Conservation (phyloP, 768 basidiomycete species). For the Tulasnella sp. region DNA sequence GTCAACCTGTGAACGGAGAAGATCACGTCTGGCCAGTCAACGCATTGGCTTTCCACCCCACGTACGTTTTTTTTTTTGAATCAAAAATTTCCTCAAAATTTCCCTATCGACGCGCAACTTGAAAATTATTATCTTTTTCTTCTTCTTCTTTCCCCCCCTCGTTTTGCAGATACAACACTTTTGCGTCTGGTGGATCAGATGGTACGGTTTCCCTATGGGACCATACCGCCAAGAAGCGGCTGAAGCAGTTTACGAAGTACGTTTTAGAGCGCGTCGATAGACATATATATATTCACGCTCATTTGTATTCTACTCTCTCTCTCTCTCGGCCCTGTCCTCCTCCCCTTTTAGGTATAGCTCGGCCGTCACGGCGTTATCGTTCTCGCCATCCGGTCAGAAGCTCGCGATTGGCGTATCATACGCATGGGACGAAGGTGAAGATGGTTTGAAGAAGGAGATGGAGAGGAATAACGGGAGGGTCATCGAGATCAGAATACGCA, state of each 20-base stretch:
- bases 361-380: slow-evolving; percentile 65
- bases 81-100: too few species aligned
- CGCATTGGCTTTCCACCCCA: slow-evolving; percentile 85
- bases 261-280: too few species aligned
- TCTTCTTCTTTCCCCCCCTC: neutral
- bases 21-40: slow-evolving; percentile 98
- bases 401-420: slow-evolving; percentile 79
- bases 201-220: slow-evolving; percentile 95
- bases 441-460: slow-evolving; percentile 44
- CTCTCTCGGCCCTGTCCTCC: too few species aligned
- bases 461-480: slow-evolving; percentile 38
- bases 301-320: too few species aligned
- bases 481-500: slow-evolving; percentile 43
- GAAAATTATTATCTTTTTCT: neutral
- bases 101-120: neutral
- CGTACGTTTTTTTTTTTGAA: slow-evolving; percentile 43
- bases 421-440: slow-evolving; percentile 82
- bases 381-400: slow-evolving; percentile 72
- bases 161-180: slow-evolving; percentile 69
- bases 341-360: neutral
- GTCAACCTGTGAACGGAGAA: slow-evolving; percentile 77
- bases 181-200: slow-evolving; percentile 92
- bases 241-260: slow-evolving; percentile 82
- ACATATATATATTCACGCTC: slow-evolving; percentile 23
- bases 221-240: slow-evolving; percentile 87